Conservation (phyloP, 768 basidiomycete species). For the Kwoniella newhampshirensis region DNA sequence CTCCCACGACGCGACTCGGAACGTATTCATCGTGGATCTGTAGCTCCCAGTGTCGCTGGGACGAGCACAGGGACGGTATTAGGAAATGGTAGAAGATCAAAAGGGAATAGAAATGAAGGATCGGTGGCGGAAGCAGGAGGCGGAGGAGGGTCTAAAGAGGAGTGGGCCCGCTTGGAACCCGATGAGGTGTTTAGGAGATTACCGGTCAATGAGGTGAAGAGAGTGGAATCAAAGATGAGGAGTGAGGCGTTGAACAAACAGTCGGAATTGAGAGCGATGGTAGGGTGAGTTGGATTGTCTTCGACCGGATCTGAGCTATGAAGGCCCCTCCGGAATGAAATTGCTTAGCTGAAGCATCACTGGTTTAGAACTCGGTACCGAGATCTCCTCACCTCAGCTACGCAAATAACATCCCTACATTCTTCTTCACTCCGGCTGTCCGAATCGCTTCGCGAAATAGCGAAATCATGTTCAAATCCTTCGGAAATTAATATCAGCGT, state of each 20-base stretch:
- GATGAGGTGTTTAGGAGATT: constrained; percentile 50
- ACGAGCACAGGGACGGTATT: constrained; percentile 11
- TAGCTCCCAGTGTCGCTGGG: constrained; percentile 11
- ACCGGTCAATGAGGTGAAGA: constrained; percentile 47
- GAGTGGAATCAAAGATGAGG: constrained; percentile 48
- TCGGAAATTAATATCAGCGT: constrained; percentile 22
- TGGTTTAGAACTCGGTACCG: constrained; percentile 45
- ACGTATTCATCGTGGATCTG: constrained; percentile 3
- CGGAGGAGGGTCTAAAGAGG: constrained; percentile 9
- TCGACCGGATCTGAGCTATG: neutral
- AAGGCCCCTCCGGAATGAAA: too few relatives aligned
- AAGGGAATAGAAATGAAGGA: neutral
- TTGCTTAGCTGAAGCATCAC: neutral
- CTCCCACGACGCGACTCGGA: neutral
- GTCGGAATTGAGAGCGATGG: constrained; percentile 50
- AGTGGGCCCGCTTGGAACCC: constrained; percentile 51
- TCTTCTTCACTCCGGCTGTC: constrained; percentile 47
- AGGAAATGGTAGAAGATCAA: constrained; percentile 2
- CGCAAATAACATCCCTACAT: constrained; percentile 49
- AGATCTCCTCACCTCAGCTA: constrained; percentile 52
- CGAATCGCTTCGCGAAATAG: constrained; percentile 31
- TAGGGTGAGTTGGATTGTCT: constrained; percentile 37
- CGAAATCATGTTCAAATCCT: constrained; percentile 38
- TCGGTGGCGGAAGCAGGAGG: neutral
- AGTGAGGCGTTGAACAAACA: constrained; percentile 50